Percentiles rank a stretch among this genome's conserved stretches.
These are phyloP conservation scores for Cordyceps sp. DNA, from an alignment of 2,329 filamentous ascomycete species.

Conservation along the genomic window DNA sequence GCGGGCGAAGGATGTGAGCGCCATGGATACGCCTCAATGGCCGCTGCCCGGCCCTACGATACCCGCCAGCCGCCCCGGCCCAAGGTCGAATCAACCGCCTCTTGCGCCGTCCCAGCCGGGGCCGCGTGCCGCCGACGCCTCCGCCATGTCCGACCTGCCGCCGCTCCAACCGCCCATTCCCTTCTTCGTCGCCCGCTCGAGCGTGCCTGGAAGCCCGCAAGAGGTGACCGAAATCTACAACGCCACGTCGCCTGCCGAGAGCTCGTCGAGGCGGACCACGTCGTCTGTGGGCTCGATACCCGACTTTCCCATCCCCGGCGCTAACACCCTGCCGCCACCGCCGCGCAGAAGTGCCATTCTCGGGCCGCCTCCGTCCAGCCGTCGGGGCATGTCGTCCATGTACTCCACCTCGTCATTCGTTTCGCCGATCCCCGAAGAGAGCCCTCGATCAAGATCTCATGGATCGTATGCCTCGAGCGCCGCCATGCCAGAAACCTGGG, in stretches of 20 bases:
- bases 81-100: slow-evolving; percentile 21
- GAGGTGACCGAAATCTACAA: slow-evolving; percentile 18
- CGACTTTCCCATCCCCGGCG: slow-evolving; percentile 33
- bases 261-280: slow-evolving; percentile 31
- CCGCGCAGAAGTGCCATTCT: slow-evolving; percentile 34
- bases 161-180: too few relatives aligned
- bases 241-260: slow-evolving; percentile 27
- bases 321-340: slow-evolving; percentile 9
- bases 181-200: too few relatives aligned
- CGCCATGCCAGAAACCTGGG: slow-evolving; percentile 55
- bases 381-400: slow-evolving; percentile 45
- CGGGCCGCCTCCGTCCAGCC: slow-evolving; percentile 42
- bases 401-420: slow-evolving; percentile 52
- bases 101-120: too few relatives aligned
- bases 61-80: slow-evolving; percentile 12
- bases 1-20: slow-evolving; percentile 14
- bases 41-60: slow-evolving; percentile 26
- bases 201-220: slow-evolving; percentile 16
- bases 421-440: slow-evolving; percentile 62
- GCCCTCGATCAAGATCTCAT: slow-evolving; percentile 37
- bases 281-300: slow-evolving; percentile 41
- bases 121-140: too few relatives aligned
- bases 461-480: slow-evolving; percentile 56
- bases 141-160: too few relatives aligned
- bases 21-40: slow-evolving; percentile 36